phyloP scores from a whole-genome alignment of 192 early-diverging fungal genomes.

The Podochytrium sp. region DNA sequence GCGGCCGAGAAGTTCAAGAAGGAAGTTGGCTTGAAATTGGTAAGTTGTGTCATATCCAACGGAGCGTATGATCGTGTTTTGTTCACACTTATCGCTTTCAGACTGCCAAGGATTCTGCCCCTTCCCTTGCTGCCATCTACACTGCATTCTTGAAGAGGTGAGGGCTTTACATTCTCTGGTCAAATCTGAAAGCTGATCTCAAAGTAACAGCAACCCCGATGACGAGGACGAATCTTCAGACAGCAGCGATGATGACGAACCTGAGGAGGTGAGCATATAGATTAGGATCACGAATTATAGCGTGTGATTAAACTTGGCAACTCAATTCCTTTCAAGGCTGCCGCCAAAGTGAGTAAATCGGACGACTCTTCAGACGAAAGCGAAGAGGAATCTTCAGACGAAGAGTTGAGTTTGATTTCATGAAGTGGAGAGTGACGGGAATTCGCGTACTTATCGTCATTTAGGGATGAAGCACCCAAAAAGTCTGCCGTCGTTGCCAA shows the following conservation, averaged over 20 bases:
- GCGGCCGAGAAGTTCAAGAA: constrained; percentile 38
- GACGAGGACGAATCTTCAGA: constrained; percentile 5
- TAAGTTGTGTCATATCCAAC: neutral
- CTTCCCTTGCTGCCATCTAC: neutral
- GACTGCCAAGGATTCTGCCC: neutral
- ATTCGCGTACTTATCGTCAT: too few species aligned
- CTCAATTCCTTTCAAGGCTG: too few species aligned
- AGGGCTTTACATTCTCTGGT: neutral
- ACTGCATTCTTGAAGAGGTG: neutral
- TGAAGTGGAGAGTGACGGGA: constrained; percentile 14
- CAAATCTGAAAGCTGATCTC: neutral
- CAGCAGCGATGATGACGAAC: too few species aligned
- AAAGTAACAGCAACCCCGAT: neutral
- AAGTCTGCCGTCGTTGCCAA: constrained; percentile 19
- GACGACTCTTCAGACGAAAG: constrained; percentile 20
- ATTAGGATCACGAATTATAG: too few species aligned
- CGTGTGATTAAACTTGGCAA: too few species aligned
- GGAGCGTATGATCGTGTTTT: neutral
- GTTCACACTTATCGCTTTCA: too few species aligned
- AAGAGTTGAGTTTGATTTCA: constrained; percentile 3
- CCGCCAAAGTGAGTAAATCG: too few species aligned
- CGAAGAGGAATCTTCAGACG: constrained; percentile 27
- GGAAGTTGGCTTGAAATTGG: constrained; percentile 22
- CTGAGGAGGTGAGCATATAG: too few species aligned
- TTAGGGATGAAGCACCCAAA: neutral